Percentiles rank a stretch among this genome's conserved stretches.
Conservation (phyloP, 2,329 filamentous ascomycete genomes). For the Scedosporium dehoogii region DNA sequence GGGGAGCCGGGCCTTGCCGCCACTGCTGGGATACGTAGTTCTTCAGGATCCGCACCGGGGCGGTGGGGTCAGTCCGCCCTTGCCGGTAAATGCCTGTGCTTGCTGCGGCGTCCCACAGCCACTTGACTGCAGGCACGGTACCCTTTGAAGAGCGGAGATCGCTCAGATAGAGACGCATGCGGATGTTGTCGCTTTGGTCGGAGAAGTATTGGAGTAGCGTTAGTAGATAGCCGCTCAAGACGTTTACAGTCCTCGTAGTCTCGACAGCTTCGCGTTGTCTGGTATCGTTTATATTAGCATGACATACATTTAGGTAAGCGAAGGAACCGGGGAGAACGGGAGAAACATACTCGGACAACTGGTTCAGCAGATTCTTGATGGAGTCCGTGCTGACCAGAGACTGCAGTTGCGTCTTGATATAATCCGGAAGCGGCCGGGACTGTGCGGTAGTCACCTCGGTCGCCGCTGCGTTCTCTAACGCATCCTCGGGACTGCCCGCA, state of each 20-base stretch:
- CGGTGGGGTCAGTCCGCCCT: conserved; percentile 8
- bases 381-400: conserved; percentile 63
- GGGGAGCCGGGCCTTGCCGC: conserved; percentile 4
- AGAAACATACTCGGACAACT: conserved; percentile 27
- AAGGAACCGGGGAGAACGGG: conserved; percentile 14
- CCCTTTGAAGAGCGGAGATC: conserved; percentile 39
- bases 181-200: conserved; percentile 70
- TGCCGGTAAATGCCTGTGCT: conserved; percentile 23
- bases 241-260: conserved; percentile 18
- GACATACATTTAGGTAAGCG: neutral
- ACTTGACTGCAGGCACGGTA: conserved; percentile 59
- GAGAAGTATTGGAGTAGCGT: conserved; percentile 82
- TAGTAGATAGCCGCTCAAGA: conserved; percentile 52
- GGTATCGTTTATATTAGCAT: neutral
- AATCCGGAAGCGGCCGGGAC: conserved; percentile 30
- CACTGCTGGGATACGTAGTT: conserved; percentile 13
- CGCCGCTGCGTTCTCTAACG: neutral
- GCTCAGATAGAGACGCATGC: conserved; percentile 86
- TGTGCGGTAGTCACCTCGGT: neutral
- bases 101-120: conserved; percentile 64
- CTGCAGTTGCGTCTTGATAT: conserved; percentile 52
- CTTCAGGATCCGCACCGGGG: conserved; percentile 11
- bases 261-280: conserved; percentile 49
- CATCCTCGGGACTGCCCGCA: neutral
- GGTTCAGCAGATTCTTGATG: conserved; percentile 49